phyloP scores from a whole-genome alignment of 129 eudicot genomes.

The Artemisia tridentata region DNA sequence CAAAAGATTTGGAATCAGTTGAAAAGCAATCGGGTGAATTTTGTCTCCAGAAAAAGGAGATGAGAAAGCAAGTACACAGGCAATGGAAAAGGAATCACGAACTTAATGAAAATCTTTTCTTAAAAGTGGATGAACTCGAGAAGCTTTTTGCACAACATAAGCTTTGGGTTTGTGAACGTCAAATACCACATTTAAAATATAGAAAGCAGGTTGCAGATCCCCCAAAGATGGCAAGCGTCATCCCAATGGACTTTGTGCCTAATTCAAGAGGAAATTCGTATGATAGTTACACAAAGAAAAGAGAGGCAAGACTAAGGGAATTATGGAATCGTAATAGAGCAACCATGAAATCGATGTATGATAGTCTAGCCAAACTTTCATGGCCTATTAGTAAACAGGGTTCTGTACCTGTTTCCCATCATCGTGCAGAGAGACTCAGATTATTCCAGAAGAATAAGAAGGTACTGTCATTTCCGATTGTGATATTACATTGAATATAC shows the following conservation, averaged over 20 bases:
- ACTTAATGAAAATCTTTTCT: not conserved
- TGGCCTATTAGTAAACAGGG: not conserved
- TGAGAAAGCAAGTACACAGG: not conserved
- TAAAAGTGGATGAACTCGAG: not conserved
- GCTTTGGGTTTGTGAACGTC: not conserved
- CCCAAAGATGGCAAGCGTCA: not conserved
- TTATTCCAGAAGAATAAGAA: not conserved
- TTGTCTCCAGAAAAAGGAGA: not conserved
- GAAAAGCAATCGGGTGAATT: not conserved
- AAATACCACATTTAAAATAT: not conserved
- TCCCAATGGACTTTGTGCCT: not conserved
- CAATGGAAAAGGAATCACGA: not conserved
- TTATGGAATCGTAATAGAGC: not conserved
- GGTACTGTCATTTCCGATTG: not conserved
- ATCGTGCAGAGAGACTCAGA: not conserved
- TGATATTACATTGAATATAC: not conserved
- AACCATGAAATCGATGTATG: constrained; percentile 1
- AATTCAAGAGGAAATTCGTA: constrained; percentile 2
- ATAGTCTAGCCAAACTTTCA: constrained; percentile 13
- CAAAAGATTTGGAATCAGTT: not conserved
- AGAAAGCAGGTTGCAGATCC: not conserved
- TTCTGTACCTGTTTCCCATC: not conserved
- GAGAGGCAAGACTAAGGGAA: constrained; percentile 5
- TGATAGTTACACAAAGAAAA: not conserved
- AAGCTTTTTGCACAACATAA: constrained; percentile 8